These are phyloP conservation scores for Malassezia nana DNA, from an alignment of 1,284 basidiomycete genomes.

Conservation along the genomic window DNA sequence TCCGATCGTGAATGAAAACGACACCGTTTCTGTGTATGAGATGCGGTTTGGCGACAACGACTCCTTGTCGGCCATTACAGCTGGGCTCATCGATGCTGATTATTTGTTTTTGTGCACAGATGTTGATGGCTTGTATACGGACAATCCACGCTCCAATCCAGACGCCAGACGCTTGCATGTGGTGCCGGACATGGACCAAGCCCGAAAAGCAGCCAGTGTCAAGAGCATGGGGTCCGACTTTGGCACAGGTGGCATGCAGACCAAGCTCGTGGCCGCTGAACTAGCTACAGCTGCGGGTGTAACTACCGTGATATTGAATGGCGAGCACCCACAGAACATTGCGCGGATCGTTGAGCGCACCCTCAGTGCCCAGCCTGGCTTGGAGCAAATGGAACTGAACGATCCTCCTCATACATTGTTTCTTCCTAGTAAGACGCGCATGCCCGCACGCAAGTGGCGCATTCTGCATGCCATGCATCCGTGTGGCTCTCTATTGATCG, in stretches of 20 bases:
- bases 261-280: constrained; percentile 94
- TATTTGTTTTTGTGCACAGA: constrained; percentile 94
- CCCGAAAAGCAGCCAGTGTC: constrained; percentile 76
- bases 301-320: constrained; percentile 66
- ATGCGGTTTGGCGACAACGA: constrained; percentile 99
- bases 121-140: constrained; percentile 88
- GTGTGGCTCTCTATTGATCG: constrained; percentile 75
- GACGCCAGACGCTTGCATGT: constrained; percentile 68
- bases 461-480: constrained; percentile 83
- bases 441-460: constrained; percentile 88
- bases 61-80: constrained; percentile 89
- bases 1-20: constrained; percentile 48
- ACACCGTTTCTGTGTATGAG: constrained; percentile 55
- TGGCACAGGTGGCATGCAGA: constrained; percentile 98
- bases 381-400: constrained; percentile 4
- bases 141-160: constrained; percentile 84
- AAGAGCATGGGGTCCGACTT: constrained; percentile 80
- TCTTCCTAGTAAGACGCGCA: constrained; percentile 61
- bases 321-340: constrained; percentile 62
- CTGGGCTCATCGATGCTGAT: constrained; percentile 92
- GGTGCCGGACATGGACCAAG: constrained; percentile 70
- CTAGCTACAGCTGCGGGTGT: constrained; percentile 92
- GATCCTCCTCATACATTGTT: constrained; percentile 78
- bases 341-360: constrained; percentile 60
- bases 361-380: not conserved